These are phyloP conservation scores for Heliocybe sulcata DNA, from an alignment of 1,284 basidiomycete species.

Conservation along the genomic window DNA sequence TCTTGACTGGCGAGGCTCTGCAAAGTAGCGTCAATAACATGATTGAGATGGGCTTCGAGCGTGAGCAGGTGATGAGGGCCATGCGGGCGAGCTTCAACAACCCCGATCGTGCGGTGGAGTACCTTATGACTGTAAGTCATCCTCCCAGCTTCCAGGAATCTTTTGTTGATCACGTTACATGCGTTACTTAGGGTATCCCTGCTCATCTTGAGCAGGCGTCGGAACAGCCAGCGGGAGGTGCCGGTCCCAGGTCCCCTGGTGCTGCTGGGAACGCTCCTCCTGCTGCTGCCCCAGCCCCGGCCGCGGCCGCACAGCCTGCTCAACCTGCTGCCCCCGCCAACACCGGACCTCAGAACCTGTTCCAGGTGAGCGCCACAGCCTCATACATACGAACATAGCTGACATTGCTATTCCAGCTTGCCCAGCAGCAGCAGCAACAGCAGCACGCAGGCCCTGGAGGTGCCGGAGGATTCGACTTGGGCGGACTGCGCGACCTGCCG, in stretches of 20 bases:
- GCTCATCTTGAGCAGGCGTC: slow-evolving; percentile 52
- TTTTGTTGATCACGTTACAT: slow-evolving; percentile 7
- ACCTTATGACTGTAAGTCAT: slow-evolving; percentile 81
- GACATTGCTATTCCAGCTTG: slow-evolving; percentile 36
- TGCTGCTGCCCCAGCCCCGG: slow-evolving; percentile 22
- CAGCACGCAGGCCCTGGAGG: slow-evolving; percentile 23
- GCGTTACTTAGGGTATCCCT: slow-evolving; percentile 67
- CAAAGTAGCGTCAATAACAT: slow-evolving; percentile 77
- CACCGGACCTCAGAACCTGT: slow-evolving; percentile 62
- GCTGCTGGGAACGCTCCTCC: slow-evolving; percentile 22
- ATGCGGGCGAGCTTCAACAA: slow-evolving; percentile 97
- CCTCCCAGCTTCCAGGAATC: not conserved
- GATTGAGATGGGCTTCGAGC: slow-evolving; percentile 92
- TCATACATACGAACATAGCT: slow-evolving; percentile 4
- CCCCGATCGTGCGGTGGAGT: slow-evolving; percentile 96
- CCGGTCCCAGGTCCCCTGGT: slow-evolving; percentile 27
- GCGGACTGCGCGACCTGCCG: slow-evolving; percentile 50
- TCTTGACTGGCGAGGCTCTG: slow-evolving; percentile 71
- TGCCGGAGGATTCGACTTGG: slow-evolving; percentile 36
- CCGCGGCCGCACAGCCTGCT: slow-evolving; percentile 20
- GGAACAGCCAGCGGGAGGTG: slow-evolving; percentile 28
- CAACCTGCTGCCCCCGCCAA: slow-evolving; percentile 25
- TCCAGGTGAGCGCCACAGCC: slow-evolving; percentile 43
- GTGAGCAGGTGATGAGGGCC: slow-evolving; percentile 82
- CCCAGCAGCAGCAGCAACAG: slow-evolving; percentile 58